Evolutionary conservation across 306 rosid genomes (phyloP), one percentile per base, ranked within the genome.

Genomic region (Delonix regia): DNA sequence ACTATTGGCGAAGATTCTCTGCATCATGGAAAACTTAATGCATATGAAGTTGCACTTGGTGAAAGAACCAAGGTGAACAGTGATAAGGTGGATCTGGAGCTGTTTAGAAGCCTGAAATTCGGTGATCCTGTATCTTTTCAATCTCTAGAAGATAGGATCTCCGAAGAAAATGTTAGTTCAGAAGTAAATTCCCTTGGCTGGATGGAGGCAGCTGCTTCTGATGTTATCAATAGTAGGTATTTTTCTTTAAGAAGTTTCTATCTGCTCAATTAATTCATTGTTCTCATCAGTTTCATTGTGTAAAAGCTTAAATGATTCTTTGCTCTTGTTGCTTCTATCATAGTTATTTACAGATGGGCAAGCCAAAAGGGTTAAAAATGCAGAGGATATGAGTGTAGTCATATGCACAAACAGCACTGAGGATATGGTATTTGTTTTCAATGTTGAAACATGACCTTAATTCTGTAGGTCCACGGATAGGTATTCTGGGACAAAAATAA

Each of bases 201-300:
- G 97, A 88, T 87, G 91, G 92, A 87, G 74, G 83, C 84, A 77
- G 44, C 88, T 82, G 87, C 88, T 69, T 90, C 91, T 77, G 97
- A 92, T 79, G 85, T 94, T 75, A 83, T 85, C 41, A 82, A 86
- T 77, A 89, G 99, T 94, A 92, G 53, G 98, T 92, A 70, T 82
- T 80, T 80, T 77, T 57, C 45, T 27, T 27, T 78, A 47, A 59
- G 70, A 64, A 78, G 62, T 76, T 76, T 60, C 36, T 45, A 30
- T 47, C 36, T 60, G 27, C 33, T 55, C 62, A 28, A 5, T 74
- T 56, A 42, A 30, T 63, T 67, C 13, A 63, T 67, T 24, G 44
- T 68, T 65, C 66, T 64, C 47, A 62, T 70, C 44, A 30, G 34
- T 69, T 41, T 53, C 25, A 11, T 57, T 49, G 9, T 7, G 36